A percentile compares a stretch with the other conserved stretches of the same genome.
Conservation (phyloP, 2,329 filamentous ascomycete genomes). For the Calonectria pseudoturangicola region DNA sequence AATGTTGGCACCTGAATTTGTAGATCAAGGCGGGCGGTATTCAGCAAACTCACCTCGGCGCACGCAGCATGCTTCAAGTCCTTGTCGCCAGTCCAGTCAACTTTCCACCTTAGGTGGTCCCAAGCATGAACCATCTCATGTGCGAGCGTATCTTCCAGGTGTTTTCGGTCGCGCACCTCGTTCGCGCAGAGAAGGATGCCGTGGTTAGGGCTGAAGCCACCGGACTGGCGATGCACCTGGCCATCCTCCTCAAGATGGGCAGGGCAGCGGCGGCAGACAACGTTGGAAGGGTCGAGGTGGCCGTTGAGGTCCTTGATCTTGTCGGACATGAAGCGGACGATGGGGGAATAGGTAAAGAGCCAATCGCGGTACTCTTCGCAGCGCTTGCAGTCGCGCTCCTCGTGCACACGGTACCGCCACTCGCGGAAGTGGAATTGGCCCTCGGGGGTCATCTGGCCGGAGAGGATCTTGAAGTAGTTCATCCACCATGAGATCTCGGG, state of each 20-base stretch:
- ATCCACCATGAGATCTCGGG: constrained; percentile 80
- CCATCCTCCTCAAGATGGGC: constrained; percentile 74
- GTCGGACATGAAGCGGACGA: constrained; percentile 89
- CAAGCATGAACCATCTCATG: constrained; percentile 99
- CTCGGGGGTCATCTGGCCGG: constrained; percentile 81
- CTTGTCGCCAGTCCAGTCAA: constrained; percentile 83
- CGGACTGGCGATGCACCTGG: constrained; percentile 78
- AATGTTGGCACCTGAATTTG: too few relatives aligned
- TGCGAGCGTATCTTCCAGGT: constrained; percentile 93
- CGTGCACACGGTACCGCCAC: constrained; percentile 83
- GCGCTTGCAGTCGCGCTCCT: constrained; percentile 84
- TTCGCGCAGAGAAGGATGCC: constrained; percentile 97
- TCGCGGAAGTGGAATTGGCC: constrained; percentile 86
- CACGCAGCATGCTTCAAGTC: constrained; percentile 93
- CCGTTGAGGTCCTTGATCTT: constrained; percentile 88
- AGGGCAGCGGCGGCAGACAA: constrained; percentile 88
- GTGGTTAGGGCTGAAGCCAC: constrained; percentile 90
- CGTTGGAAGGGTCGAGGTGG: constrained; percentile 82
- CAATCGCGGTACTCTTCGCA: constrained; percentile 91
- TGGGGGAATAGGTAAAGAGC: constrained; percentile 88
- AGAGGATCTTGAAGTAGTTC: constrained; percentile 90
- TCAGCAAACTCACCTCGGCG: constrained; percentile 80
- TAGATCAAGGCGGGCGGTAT: neutral
- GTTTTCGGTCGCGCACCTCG: constrained; percentile 85
- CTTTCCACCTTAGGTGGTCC: constrained; percentile 93